phyloP scores from a whole-genome alignment of 441 rosid species.

The Pelargonium fulgidum region DNA sequence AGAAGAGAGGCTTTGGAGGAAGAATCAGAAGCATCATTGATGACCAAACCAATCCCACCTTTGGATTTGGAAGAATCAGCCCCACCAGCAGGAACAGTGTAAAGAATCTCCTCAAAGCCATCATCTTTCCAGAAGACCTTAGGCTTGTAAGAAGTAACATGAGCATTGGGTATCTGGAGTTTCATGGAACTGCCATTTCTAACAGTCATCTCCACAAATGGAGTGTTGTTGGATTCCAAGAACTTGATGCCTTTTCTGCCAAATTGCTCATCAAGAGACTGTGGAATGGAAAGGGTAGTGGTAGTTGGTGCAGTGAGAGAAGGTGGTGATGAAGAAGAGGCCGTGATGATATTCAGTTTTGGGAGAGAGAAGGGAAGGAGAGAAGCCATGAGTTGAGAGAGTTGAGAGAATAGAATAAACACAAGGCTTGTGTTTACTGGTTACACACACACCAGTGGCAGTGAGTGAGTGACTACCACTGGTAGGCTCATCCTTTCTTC shows the following conservation, averaged over 20 bases:
- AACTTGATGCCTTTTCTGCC: slow-evolving; percentile 75
- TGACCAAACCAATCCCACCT: slow-evolving; percentile 75
- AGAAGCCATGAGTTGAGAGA: slow-evolving; percentile 43
- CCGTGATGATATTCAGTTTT: slow-evolving; percentile 39
- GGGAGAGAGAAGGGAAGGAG: slow-evolving; percentile 61
- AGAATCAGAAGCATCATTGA: slow-evolving; percentile 50
- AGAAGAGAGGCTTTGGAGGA: slow-evolving; percentile 45
- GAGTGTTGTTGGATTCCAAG: slow-evolving; percentile 44
- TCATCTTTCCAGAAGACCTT: slow-evolving; percentile 84
- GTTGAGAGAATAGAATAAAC: background rate
- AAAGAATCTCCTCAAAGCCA: slow-evolving; percentile 72
- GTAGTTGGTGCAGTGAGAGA: slow-evolving; percentile 20
- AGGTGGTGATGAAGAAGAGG: slow-evolving; percentile 26
- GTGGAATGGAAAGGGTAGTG: slow-evolving; percentile 27
- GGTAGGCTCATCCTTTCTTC: background rate
- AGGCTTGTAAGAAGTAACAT: slow-evolving; percentile 74
- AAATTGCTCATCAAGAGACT: slow-evolving; percentile 51
- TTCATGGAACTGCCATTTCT: slow-evolving; percentile 79
- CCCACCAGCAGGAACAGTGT: slow-evolving; percentile 45
- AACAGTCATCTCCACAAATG: slow-evolving; percentile 61
- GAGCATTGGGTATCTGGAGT: slow-evolving; percentile 62
- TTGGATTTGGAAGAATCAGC: slow-evolving; percentile 28
- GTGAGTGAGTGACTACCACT: too few relatives aligned
- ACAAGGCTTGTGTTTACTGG: background rate
- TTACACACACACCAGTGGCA: background rate